Evolutionary conservation across 371 early-diverging fungal species (phyloP).

Genomic region (Quaeritorhiza haematococci): DNA sequence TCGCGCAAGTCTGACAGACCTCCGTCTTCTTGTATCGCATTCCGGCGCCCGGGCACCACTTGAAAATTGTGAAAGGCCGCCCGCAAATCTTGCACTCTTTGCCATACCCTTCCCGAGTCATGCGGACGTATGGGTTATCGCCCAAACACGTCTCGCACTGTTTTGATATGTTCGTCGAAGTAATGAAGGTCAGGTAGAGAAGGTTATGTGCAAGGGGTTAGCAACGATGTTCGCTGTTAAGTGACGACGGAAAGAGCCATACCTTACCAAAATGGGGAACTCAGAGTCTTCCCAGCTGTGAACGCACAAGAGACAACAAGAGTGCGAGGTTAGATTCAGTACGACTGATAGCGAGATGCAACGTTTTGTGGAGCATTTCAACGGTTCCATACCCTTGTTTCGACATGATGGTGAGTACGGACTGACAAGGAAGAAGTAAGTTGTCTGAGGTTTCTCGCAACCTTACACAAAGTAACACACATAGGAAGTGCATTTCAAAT

Average conservation of each 20-base stretch:
- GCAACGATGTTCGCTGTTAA: slow-evolving; percentile 7
- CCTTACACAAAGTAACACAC: too few relatives aligned
- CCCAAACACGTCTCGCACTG: slow-evolving; percentile 94
- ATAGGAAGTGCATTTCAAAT: too few relatives aligned
- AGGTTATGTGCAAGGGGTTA: too few relatives aligned
- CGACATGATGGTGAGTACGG: slow-evolving; percentile 16
- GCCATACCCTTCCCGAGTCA: slow-evolving; percentile 82
- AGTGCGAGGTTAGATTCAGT: background rate
- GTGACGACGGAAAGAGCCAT: background rate
- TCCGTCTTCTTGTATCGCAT: slow-evolving; percentile 96
- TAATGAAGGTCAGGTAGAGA: background rate
- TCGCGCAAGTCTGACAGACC: slow-evolving; percentile 94
- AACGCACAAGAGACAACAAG: background rate
- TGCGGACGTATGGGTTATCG: slow-evolving; percentile 94
- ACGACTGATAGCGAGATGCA: background rate
- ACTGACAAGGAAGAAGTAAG: too few relatives aligned
- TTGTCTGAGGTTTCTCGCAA: too few relatives aligned
- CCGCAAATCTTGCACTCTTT: slow-evolving; percentile 93
- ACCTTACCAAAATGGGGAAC: slow-evolving; percentile 36
- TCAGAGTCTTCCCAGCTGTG: slow-evolving; percentile 35
- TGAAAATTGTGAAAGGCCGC: slow-evolving; percentile 93
- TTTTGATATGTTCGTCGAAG: slow-evolving; percentile 5
- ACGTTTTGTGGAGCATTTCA: background rate
- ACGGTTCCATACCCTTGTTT: slow-evolving; percentile 14
- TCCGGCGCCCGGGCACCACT: slow-evolving; percentile 91